Evolutionary conservation across 352 stramenopile species (phyloP), one percentile per base, ranked within the genome.

Genomic region (Phytophthora idaei): DNA sequence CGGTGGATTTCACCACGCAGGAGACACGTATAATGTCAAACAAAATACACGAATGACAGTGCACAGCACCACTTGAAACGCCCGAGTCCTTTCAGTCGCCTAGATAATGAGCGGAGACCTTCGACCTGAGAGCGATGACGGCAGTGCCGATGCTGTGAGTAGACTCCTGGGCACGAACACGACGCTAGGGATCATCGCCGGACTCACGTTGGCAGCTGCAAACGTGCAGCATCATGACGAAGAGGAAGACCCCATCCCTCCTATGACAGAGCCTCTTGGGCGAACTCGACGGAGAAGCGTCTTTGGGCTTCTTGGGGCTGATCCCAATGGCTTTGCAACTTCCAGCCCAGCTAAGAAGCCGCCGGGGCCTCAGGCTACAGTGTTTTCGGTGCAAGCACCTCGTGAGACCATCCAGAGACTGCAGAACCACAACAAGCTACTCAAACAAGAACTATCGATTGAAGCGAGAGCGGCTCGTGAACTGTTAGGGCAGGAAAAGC

Each of bases 361-460:
- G n/a, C 54, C 32, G 9, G 57, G 51, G 9, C 12, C 49, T 27
- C 52, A 61, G 25, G 32, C 54, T 6, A 59, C 67, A 2, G 64
- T 73, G 37, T 87, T 87, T 64, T 89, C 81, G n/a, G 80, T 90
- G 25, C 80, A 86, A 48, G 83, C 87, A 31, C 85, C 89, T 73
- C 81, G 81, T 29, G 80, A 88, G 27, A 82, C 83, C 59, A 90
- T 93, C 68, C 76, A 83, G 54, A 77, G 85, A 68, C 69, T 93
- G 31, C 78, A 93, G 37, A 78, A 90, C 55, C 82, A 80, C 42
- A 91, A 93, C 60, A 84, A 93, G 49, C 71, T 91, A 46, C 76
- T 93, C 44, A 88, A 87, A 65, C 77, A 90, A 56, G 81, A 92
- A 63, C 68, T 93, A 8, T 74, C 82, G 39, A 93, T 93, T 48